These are phyloP conservation scores for Pogostemon cablin DNA, from an alignment of 257 asterid species.

Conservation along the genomic window DNA sequence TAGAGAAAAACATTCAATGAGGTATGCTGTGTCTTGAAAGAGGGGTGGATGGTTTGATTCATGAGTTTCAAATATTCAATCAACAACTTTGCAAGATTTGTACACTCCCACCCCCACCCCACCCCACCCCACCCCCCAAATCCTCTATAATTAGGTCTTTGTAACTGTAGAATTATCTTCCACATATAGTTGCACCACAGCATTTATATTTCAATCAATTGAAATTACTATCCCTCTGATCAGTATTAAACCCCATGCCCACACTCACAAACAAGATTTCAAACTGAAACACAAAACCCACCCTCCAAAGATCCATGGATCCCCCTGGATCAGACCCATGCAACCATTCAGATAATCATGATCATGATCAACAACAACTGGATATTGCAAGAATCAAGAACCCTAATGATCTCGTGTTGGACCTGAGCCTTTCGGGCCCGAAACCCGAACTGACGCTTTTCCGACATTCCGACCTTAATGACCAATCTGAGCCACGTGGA, in stretches of 20 bases:
- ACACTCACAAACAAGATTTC: neutral
- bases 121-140: neutral
- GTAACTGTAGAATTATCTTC: conserved; percentile 54
- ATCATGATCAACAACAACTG: conserved; percentile 4
- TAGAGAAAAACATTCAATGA: conserved; percentile 34
- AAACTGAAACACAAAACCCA: neutral
- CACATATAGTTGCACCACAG: conserved; percentile 47
- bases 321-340: conserved; percentile 27
- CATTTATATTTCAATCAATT: conserved; percentile 47
- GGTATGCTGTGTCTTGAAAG: conserved; percentile 38
- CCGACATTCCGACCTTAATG: neutral
- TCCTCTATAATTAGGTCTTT: conserved; percentile 45
- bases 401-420: conserved; percentile 34
- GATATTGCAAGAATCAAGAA: neutral
- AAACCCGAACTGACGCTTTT: conserved; percentile 49
- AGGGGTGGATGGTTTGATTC: conserved; percentile 30
- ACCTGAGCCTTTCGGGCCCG: conserved; percentile 53
- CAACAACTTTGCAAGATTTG: conserved; percentile 30
- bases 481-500: conserved; percentile 46
- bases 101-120: neutral
- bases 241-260: conserved; percentile 39
- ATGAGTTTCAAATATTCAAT: conserved; percentile 36
- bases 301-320: conserved; percentile 12
- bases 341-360: conserved; percentile 25
- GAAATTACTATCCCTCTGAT: conserved; percentile 35